Evolutionary conservation across 1,284 basidiomycete species (phyloP), one percentile per base, ranked within the genome.

Genomic region (Fomitopsis schrenkii): DNA sequence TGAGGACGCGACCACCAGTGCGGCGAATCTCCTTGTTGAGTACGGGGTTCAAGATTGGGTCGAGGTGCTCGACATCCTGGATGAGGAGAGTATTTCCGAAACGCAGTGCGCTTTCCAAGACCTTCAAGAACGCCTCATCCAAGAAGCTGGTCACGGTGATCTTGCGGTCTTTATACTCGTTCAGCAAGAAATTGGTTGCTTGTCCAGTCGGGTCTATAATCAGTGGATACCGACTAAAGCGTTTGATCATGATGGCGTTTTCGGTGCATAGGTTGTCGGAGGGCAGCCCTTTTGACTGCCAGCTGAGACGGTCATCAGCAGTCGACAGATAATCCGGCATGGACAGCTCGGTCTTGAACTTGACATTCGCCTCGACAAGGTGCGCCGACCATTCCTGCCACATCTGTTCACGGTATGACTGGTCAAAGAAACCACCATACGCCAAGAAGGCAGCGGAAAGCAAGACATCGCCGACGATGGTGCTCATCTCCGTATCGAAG

Each of bases 171-270:
- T 90, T 92, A 82, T 97, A 97, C 74, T 98, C 93, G 70, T 97
- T 97, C 66, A 96, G 82, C 60, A 99, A 77, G 86, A 97, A 99
- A 2, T 88, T 84, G 0, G 95, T 96, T 1, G 97, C 97, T 74
- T 99, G 97, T n/a, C 97, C 97, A 0, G 97, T 98, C 1, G 97
- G 97, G 74, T 99, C 97, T 70, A 99, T 95, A 67, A 99, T 94
- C 59, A 99, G 85, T 2, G 97, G 98, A 74, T 98, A 99, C 17
- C 97, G 93, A 72, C 95, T 95, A 85, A 97, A 98, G 53, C 95
- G 90, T 74, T 97, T 96, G 73, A 99, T 87, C 93, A 97, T 99
- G 78, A 99, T 97, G 10, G 97, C 97, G 72, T 99, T 99, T 77
- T 99, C 97, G 1, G 93, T 95, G 69, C 95, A 98, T 40, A 99